Evolutionary conservation across 345 rosid genomes (phyloP).

Genomic region (Kandelia obovata): DNA sequence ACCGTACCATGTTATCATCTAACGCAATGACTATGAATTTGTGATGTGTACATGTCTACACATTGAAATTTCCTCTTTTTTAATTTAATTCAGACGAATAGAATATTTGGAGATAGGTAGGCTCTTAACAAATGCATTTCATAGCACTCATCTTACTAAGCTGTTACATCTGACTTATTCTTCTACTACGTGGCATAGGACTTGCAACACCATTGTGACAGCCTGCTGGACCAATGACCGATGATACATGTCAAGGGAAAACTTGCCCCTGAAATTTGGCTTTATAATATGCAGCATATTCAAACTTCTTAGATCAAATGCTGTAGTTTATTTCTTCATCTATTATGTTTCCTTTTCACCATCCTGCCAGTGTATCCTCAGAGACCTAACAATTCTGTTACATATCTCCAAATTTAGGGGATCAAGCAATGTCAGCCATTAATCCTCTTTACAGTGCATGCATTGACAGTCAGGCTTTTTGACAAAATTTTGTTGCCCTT

Average conservation of each 20-base stretch:
- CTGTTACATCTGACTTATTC: constrained; percentile 27
- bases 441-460: background rate
- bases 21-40: too few relatives aligned
- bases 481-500: background rate
- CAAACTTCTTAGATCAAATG: constrained; percentile 12
- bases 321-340: background rate
- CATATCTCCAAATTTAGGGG: too few relatives aligned
- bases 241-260: constrained; percentile 36
- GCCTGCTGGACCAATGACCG: constrained; percentile 43
- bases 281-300: constrained; percentile 12
- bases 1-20: too few relatives aligned
- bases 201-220: constrained; percentile 88
- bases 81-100: too few relatives aligned
- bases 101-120: too few relatives aligned
- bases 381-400: too few relatives aligned
- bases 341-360: background rate
- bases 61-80: too few relatives aligned
- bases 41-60: too few relatives aligned
- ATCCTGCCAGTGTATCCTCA: background rate
- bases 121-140: too few relatives aligned
- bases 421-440: too few relatives aligned
- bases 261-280: constrained; percentile 4
- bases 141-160: too few relatives aligned
- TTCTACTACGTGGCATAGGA: constrained; percentile 54
- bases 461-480: background rate